Evolutionary conservation across 768 basidiomycete genomes (phyloP), one percentile per base, ranked within the genome.

Genomic region (Pulveroboletus sp.): DNA sequence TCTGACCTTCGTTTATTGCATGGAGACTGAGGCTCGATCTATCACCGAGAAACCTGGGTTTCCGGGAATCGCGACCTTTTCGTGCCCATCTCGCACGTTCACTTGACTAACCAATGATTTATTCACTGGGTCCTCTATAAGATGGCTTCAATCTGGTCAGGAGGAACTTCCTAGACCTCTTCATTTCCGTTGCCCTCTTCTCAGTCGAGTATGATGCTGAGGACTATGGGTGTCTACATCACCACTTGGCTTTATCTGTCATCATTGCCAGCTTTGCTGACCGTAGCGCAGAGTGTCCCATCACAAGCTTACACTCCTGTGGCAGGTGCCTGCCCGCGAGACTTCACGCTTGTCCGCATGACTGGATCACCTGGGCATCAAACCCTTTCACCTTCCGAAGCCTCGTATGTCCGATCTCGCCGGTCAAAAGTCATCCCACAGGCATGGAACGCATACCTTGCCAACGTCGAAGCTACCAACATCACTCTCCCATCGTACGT

Each of bases 401-500:
- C 53, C 1, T 45, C 50, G 6, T 79, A 79, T 56, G 48, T 77
- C 40, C 35, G 62, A 11, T 53, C 59, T 5, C 69, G 74, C 11
- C 60, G 60, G 17, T 47, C 65, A 0, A 45, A 68, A 11, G 70
- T 74, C 24, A 60, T 75, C 9, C 73, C 74, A 0, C 51, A 58
- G 0, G 71, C 76, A 0, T 79, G 71, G 71, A 57, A 60, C 39
- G 24, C 54, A 2, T 78, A 77, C 54, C 67, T 76, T 29, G 31
- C 62, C 4, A 71, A 70, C 37, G 71, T 73, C 27, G 53, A 72
- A 36, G 44, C 63, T 3, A 68, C 67, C 24, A 56, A 59, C 0
- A 46, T 59, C 20, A 27, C 54, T 9, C 59, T 72, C 0, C 73
- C 75, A 2, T 24, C 46, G 5, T 76, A 76, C 36, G 68, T 71